Evolutionary conservation across 805 yeast genomes (phyloP).

Genomic region (Metschnikowia similis): DNA sequence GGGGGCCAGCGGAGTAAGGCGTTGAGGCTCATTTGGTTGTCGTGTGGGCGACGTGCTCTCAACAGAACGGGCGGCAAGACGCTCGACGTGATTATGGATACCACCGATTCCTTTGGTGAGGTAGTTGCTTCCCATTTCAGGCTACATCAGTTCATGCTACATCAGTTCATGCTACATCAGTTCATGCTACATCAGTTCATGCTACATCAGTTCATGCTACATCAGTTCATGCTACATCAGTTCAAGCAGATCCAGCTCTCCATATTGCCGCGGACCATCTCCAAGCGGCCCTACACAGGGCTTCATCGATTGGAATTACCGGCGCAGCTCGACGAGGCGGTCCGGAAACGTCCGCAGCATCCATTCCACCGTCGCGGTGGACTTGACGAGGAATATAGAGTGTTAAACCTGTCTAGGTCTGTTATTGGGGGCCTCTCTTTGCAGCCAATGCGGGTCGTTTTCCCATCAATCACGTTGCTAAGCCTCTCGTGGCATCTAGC

Average conservation of each 20-base stretch:
- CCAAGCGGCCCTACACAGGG: constrained; percentile 33
- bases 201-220: too few species aligned
- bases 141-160: too few species aligned
- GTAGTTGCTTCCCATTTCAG: constrained; percentile 55
- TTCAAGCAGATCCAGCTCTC: constrained; percentile 30
- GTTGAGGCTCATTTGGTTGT: background rate
- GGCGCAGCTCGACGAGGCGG: constrained; percentile 31
- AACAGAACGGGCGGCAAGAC: constrained; percentile 24
- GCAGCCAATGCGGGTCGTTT: background rate
- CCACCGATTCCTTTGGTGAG: constrained; percentile 27
- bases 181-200: too few species aligned
- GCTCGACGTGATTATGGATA: constrained; percentile 17
- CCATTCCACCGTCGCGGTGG: constrained; percentile 17
- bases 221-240: constrained; percentile 22
- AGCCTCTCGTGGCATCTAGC: too few species aligned
- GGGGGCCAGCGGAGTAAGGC: constrained; percentile 41
- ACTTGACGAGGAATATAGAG: constrained; percentile 16
- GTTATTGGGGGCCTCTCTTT: constrained; percentile 43
- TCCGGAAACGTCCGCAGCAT: constrained; percentile 15
- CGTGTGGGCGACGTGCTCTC: constrained; percentile 21
- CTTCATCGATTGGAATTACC: constrained; percentile 20
- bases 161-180: too few species aligned
- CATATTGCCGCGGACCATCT: constrained; percentile 41
- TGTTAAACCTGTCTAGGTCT: constrained; percentile 42
- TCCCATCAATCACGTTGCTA: too few species aligned